Conservation (phyloP, 2,329 filamentous ascomycete species). For the Aspergillus viridinutans region DNA sequence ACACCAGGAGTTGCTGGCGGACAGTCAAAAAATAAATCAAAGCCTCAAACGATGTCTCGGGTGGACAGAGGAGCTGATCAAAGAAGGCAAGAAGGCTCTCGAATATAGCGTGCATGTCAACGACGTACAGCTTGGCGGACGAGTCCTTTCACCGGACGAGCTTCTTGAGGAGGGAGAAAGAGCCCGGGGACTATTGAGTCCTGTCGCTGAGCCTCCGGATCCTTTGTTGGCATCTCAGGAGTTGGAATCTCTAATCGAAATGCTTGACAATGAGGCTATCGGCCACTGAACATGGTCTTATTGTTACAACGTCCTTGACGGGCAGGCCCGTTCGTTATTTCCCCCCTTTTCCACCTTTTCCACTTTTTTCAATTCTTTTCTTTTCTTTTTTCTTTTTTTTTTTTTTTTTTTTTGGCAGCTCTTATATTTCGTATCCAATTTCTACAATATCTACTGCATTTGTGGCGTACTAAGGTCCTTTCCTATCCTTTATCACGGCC, state of each 20-base stretch:
- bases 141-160: slow-evolving; percentile 70
- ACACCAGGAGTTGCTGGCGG: slow-evolving; percentile 81
- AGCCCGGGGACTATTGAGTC: slow-evolving; percentile 31
- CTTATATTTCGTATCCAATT: neutral
- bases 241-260: neutral
- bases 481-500: slow-evolving; percentile 10
- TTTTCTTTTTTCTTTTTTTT: too few species aligned
- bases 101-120: slow-evolving; percentile 74
- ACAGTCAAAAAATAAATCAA: slow-evolving; percentile 93
- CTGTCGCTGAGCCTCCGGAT: slow-evolving; percentile 5
- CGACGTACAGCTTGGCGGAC: slow-evolving; percentile 76
- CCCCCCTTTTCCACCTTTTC: neutral
- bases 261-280: neutral
- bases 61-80: slow-evolving; percentile 87
- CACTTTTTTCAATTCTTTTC: neutral
- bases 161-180: slow-evolving; percentile 34
- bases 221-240: neutral
- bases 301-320: neutral
- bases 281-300: neutral
- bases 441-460: neutral
- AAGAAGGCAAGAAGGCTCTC: slow-evolving; percentile 80
- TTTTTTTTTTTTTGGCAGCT: too few species aligned
- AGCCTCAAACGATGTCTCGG: slow-evolving; percentile 84
- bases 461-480: slow-evolving; percentile 4
- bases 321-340: neutral